Percentiles rank a stretch among this genome's conserved stretches.
These are phyloP conservation scores for Spizellomyces sp. DNA, from an alignment of 192 early-diverging fungal genomes.

Conservation along the genomic window DNA sequence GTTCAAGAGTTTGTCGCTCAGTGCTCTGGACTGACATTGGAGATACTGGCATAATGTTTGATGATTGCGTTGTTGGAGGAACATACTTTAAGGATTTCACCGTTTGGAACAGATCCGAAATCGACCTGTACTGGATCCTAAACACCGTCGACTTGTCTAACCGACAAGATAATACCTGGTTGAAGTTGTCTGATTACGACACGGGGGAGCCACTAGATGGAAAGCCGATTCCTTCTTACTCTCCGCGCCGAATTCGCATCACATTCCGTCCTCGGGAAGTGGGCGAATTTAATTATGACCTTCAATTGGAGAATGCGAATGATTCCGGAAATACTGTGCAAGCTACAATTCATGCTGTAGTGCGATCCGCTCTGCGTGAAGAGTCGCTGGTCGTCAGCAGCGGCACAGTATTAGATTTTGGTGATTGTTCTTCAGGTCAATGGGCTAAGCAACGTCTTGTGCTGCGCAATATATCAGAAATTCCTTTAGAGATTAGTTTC, in stretches of 20 bases:
- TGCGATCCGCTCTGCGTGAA: conserved; percentile 71
- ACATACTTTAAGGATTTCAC: conserved; percentile 91
- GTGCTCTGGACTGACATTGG: conserved; percentile 90
- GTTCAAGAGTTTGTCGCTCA: conserved; percentile 85
- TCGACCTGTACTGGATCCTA: conserved; percentile 85
- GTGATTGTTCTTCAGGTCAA: conserved; percentile 89
- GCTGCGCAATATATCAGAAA: conserved; percentile 79
- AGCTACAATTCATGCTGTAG: conserved; percentile 79
- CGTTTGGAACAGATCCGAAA: conserved; percentile 83
- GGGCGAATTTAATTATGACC: conserved; percentile 89
- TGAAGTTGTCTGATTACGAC: conserved; percentile 78
- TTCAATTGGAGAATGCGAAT: conserved; percentile 89
- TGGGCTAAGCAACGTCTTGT: conserved; percentile 79
- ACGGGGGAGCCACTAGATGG: conserved; percentile 56
- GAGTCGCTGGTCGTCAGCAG: conserved; percentile 72
- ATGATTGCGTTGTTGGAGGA: conserved; percentile 89
- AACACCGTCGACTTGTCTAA: conserved; percentile 71
- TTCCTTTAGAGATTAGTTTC: conserved; percentile 76
- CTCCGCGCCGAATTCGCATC: conserved; percentile 71
- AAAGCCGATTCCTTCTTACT: conserved; percentile 71
- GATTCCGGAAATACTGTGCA: conserved; percentile 81
- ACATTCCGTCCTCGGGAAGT: conserved; percentile 84
- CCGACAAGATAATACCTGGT: conserved; percentile 57
- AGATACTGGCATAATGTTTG: conserved; percentile 89
- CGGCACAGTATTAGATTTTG: conserved; percentile 84